Base-by-base conservation (phyloP, 2,329 filamentous ascomycete species). In the Talaromyces pinophilus region DNA sequence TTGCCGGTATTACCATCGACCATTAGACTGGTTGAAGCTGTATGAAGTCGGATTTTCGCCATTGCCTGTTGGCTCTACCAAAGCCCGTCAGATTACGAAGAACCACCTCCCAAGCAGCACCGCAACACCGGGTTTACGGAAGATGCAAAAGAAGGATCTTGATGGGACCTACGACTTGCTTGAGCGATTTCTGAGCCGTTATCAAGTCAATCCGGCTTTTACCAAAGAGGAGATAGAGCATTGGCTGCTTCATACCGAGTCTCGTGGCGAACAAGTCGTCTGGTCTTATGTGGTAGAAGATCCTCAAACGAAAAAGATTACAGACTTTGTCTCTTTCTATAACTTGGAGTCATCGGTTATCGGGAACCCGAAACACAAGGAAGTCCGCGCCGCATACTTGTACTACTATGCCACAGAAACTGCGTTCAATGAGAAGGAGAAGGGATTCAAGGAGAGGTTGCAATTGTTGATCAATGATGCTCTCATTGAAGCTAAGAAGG, bases 281-380 rank as follows among this genome's bases (percentile, higher is more conserved):
- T 99, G 92, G 92, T 89, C 90, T 2, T 98, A 96, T 71, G 94
- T 99, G 10, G 92, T 96, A 15, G 94, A 93, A 76, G 86, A 90
- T 63, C 79, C 84, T 0, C 72, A 87, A 57, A 88, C 89, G 61
- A 86, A 91, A 69, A 92, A 92, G 72, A 92, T 99, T 74, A 97
- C 92, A 44, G 95, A 99, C 80, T 97, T 97, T 81, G 90, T 97
- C 81, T 97, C 93, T 44, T 99, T 98, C 82, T 99, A 98, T 84
- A 89, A 88, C 75, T 89, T 99, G 40, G 93, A 97, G 77, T 97
- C 93, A 17, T 95, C 92, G 1, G 91, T 97, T 67, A 96, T 99
- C 73, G 89, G 90, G 71, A 88, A 92, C 75, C 82, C 87, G 55
- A 91, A 91, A 77, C 90, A 96, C 81, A 86, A 88, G 67, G 87